Evolutionary conservation across 768 basidiomycete genomes (phyloP), one percentile per base, ranked within the genome.

Genomic region (Pilatotrama ljubarskyi): DNA sequence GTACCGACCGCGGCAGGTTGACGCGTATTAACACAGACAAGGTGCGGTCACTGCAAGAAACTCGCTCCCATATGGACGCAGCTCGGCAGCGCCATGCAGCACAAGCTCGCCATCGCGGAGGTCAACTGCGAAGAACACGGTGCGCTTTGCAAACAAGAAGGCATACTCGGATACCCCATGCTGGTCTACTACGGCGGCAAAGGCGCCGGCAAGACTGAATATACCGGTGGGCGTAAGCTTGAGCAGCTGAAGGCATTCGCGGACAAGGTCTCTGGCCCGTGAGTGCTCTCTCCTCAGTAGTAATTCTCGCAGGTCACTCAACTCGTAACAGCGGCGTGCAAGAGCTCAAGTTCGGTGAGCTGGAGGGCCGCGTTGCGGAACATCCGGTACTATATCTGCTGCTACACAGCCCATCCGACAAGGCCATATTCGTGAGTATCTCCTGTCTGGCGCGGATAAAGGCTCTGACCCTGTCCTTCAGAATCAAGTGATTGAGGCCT

Each of bases 31-130:
- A 22, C 15, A 10, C 41, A 44, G 24, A 6, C 42, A 24, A 84
- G 83, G 92, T 98, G 95, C 71, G 91, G 91, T 4, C 95, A 98
- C 74, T 99, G 96, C 82, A 95, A 97, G 77, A 92, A 92, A 69
- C 80, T 98, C 1, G 91, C 92, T 0, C 94, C 87, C 51, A 80
- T 77, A 0, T 98, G 94, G 92, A 76, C 76, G 1, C 78, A 88
- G 49, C 82, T 99, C 3, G 95, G 91, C 0, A 73, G 75, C 49
- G 75, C 76, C 20, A 85, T 95, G 81, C 82, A 88, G 64, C 77
- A 80, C 61, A 86, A 85, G 48, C 77, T 95, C 29, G 88, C 83
- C 38, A 76, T 99, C 9, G 94, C 87, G 2, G 86, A 96, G 62
- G 88, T 99, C 14, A 84, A 99, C 69, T 99, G 96, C 68, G 96